Evolutionary conservation across 768 basidiomycete species (phyloP).

Genomic region (Termitomyces sp.): DNA sequence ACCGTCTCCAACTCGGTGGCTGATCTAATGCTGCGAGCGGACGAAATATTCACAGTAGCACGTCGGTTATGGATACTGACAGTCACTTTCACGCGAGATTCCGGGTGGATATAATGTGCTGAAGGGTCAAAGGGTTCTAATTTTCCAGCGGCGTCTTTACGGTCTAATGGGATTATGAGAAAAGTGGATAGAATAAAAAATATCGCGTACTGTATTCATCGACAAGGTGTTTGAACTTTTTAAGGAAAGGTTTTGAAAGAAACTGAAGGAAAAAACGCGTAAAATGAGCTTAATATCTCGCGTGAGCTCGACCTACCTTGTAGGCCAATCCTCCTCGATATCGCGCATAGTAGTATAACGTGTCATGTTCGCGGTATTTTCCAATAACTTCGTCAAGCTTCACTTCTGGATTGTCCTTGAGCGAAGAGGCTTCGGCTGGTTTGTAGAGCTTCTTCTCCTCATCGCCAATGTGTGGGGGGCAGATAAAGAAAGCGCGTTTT

Average conservation of each 20-base stretch:
- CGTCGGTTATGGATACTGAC: slow-evolving; percentile 27
- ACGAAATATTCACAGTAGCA: slow-evolving; percentile 20
- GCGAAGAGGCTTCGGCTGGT: slow-evolving; percentile 26
- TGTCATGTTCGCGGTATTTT: slow-evolving; percentile 38
- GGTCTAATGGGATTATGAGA: slow-evolving; percentile 32
- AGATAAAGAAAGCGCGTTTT: slow-evolving; percentile 29
- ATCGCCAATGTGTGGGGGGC: slow-evolving; percentile 32
- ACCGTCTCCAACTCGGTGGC: slow-evolving; percentile 24
- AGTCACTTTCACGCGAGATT: slow-evolving; percentile 46
- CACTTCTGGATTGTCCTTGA: slow-evolving; percentile 29
- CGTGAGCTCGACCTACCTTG: slow-evolving; percentile 40
- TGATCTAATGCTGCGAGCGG: slow-evolving; percentile 20
- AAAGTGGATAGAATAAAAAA: slow-evolving; percentile 4
- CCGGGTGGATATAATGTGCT: slow-evolving; percentile 52
- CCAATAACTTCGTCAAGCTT: slow-evolving; percentile 51
- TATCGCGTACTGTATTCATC: slow-evolving; percentile 50
- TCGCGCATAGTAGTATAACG: slow-evolving; percentile 60
- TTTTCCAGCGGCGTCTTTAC: slow-evolving; percentile 37
- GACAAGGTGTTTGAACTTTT: slow-evolving; percentile 41
- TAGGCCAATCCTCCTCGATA: slow-evolving; percentile 53
- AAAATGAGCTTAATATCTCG: slow-evolving; percentile 10
- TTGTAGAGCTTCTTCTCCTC: slow-evolving; percentile 41
- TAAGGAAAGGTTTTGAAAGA: slow-evolving; percentile 33
- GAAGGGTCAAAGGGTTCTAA: slow-evolving; percentile 60
- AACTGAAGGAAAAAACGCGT: slow-evolving; percentile 38